These are phyloP conservation scores for Tuber brumale DNA, from an alignment of 495 filamentous ascomycete species.

Conservation along the genomic window DNA sequence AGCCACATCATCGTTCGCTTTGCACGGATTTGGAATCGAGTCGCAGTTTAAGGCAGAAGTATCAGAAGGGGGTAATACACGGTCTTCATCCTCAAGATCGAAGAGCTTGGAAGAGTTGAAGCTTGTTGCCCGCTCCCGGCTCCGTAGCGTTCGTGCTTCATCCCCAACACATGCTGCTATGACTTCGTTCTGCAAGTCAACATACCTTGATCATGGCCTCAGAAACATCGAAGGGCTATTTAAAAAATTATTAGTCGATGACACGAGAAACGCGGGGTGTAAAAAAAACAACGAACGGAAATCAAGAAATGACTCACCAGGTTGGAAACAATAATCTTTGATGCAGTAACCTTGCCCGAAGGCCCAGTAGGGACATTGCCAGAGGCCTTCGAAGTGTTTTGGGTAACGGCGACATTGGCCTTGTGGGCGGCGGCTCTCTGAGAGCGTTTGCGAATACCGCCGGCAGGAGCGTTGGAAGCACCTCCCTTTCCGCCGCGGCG, in stretches of 20 bases:
- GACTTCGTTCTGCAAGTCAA: slow-evolving; percentile 53
- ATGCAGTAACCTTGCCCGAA: slow-evolving; percentile 55
- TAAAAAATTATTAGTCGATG: slow-evolving; percentile 48
- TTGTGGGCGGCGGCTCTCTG: slow-evolving; percentile 40
- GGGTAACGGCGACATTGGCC: slow-evolving; percentile 43
- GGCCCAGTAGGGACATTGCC: slow-evolving; percentile 63
- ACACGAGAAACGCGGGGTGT: neutral
- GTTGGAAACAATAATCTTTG: slow-evolving; percentile 97
- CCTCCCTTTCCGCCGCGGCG: slow-evolving; percentile 52
- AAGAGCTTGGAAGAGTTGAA: slow-evolving; percentile 21
- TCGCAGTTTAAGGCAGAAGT: slow-evolving; percentile 28
- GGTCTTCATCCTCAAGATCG: slow-evolving; percentile 31
- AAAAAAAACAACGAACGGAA: neutral
- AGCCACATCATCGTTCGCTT: slow-evolving; percentile 34
- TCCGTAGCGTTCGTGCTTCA: slow-evolving; percentile 45
- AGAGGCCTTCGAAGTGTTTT: slow-evolving; percentile 55
- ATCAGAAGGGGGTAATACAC: slow-evolving; percentile 26
- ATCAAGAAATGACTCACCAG: slow-evolving; percentile 58
- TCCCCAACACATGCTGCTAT: slow-evolving; percentile 37
- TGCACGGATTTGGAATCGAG: slow-evolving; percentile 31
- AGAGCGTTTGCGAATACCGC: slow-evolving; percentile 72
- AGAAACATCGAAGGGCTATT: slow-evolving; percentile 84
- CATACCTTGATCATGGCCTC: slow-evolving; percentile 99
- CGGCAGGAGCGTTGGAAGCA: slow-evolving; percentile 61
- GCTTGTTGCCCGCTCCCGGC: slow-evolving; percentile 36